Conservation (phyloP, 2,329 filamentous ascomycete species). For the Pestalotiopsis sp. region DNA sequence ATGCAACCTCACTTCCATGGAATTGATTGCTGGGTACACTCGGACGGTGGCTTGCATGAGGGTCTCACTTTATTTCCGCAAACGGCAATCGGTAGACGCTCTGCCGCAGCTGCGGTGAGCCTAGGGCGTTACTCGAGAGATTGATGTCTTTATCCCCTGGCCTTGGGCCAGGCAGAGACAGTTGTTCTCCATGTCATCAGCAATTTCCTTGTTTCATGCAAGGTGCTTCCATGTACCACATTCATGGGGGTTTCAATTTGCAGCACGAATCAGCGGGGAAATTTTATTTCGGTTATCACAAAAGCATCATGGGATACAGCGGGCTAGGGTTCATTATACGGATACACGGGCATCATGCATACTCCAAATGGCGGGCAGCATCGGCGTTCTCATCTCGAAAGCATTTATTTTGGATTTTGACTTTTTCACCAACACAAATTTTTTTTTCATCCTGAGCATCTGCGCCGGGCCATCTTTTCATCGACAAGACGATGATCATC, state of each 20-base stretch:
- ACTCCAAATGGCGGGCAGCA: not conserved
- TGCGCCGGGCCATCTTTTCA: not conserved
- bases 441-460: not conserved
- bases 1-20: not conserved
- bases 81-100: slow-evolving; percentile 9
- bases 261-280: not conserved
- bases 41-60: not conserved
- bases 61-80: slow-evolving; percentile 4
- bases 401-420: not conserved
- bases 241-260: not conserved
- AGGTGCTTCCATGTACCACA: not conserved
- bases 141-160: not conserved
- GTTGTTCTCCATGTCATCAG: not conserved
- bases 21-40: not conserved
- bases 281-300: not conserved
- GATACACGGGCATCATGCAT: not conserved
- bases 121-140: not conserved
- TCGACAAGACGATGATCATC: not conserved
- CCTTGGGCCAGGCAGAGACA: not conserved
- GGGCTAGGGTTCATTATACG: not conserved
- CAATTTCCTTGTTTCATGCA: slow-evolving; percentile 5
- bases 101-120: slow-evolving; percentile 1
- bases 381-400: slow-evolving; percentile 1
- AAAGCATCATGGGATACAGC: not conserved
- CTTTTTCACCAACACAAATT: not conserved